Conservation (phyloP, 306 rosid species). For the barrel medic (Medicago truncatula) region MtrunA17r5.0-ANR NC_053042.1:34779001-34779500, state of each 20-base stretch:
- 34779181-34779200: slow-evolving; percentile 54
- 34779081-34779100: slow-evolving; percentile 51
- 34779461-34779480: slow-evolving; percentile 47
- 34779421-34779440: slow-evolving; percentile 48
- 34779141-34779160: slow-evolving; percentile 54
- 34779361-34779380: slow-evolving; percentile 42
- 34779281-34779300: slow-evolving; percentile 36
- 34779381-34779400: slow-evolving; percentile 36
- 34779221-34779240: slow-evolving; percentile 55
- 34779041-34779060: slow-evolving; percentile 50
- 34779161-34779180: slow-evolving; percentile 59
- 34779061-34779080: slow-evolving; percentile 52
- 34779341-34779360: slow-evolving; percentile 41
- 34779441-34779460: slow-evolving; percentile 48
- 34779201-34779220: slow-evolving; percentile 52
- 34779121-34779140: slow-evolving; percentile 54
- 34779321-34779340: slow-evolving; percentile 45
- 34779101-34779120: slow-evolving; percentile 49
- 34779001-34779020: slow-evolving; percentile 59
- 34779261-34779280: slow-evolving; percentile 47
- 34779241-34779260: slow-evolving; percentile 52
- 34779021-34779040: slow-evolving; percentile 50
- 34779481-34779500: slow-evolving; percentile 83
- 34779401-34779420: slow-evolving; percentile 51
- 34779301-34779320: slow-evolving; percentile 56